Conservation (phyloP, 108 stramenopile species). For the Pseudonitzschia multistriata region DNA sequence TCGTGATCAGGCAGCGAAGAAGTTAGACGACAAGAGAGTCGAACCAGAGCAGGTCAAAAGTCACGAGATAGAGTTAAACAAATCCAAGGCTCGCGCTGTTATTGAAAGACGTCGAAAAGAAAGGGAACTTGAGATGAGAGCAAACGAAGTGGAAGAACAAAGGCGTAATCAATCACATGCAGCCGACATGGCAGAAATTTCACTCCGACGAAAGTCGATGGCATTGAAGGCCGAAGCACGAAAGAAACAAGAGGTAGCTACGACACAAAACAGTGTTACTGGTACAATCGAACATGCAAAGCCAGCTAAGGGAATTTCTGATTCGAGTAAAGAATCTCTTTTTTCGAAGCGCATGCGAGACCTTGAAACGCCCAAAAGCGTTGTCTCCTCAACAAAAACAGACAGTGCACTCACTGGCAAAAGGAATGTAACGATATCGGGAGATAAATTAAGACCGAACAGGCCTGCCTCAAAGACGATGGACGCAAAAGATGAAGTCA, state of each 20-base stretch:
- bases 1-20: background rate
- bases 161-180: constrained; percentile 11
- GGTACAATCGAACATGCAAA: background rate
- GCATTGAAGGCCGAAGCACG: constrained; percentile 8
- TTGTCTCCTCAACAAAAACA: background rate
- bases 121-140: background rate
- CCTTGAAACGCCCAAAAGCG: background rate
- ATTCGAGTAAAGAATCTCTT: background rate
- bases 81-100: background rate
- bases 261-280: background rate
- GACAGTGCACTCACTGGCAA: background rate
- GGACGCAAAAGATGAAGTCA: too few relatives aligned
- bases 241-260: background rate
- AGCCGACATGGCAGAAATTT: constrained; percentile 10
- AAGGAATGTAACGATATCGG: background rate
- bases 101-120: constrained; percentile 20
- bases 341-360: background rate
- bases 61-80: background rate
- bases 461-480: background rate
- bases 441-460: too few relatives aligned
- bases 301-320: background rate
- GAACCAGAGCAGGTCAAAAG: background rate
- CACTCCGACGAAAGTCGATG: background rate
- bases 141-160: background rate
- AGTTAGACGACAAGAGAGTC: background rate